Percentiles rank a stretch among this genome's conserved stretches.
Evolutionary conservation across 805 yeast genomes (phyloP).

Genomic region (Saccharomycopsis sp.): DNA sequence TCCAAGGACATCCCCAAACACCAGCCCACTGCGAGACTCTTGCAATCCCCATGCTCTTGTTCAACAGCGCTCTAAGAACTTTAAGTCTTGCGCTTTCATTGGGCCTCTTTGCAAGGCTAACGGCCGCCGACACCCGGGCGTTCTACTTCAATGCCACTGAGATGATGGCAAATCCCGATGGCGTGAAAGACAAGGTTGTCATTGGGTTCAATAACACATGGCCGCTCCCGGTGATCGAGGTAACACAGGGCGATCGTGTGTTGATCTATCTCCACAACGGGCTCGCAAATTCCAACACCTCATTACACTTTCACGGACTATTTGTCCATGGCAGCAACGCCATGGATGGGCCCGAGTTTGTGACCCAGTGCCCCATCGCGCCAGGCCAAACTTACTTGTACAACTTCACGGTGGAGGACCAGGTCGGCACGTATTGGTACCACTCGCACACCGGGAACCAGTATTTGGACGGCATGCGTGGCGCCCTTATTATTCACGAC

Average conservation of each 20-base stretch:
- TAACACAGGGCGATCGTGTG: conserved; percentile 54
- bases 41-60: no score
- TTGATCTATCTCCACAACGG: conserved; percentile 55
- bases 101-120: no score
- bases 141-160: conserved; percentile 51
- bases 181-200: conserved; percentile 42
- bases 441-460: conserved; percentile 74
- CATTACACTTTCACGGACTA: conserved; percentile 75
- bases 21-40: no score
- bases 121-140: conserved; percentile 40
- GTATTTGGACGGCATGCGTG: conserved; percentile 72
- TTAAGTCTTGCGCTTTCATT: no score
- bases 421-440: conserved; percentile 77
- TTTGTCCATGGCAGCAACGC: conserved; percentile 52
- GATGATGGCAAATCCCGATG: conserved; percentile 62
- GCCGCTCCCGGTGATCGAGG: conserved; percentile 67
- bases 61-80: no score
- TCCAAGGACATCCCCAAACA: no score
- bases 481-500: conserved; percentile 51
- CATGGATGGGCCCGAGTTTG: conserved; percentile 78
- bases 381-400: conserved; percentile 59
- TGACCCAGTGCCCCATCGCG: conserved; percentile 72
- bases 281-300: conserved; percentile 40
- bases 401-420: conserved; percentile 59
- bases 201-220: conserved; percentile 62